Evolutionary conservation across 495 filamentous ascomycete genomes (phyloP), one percentile per base, ranked within the genome.

Genomic region (Penicillium angulare): DNA sequence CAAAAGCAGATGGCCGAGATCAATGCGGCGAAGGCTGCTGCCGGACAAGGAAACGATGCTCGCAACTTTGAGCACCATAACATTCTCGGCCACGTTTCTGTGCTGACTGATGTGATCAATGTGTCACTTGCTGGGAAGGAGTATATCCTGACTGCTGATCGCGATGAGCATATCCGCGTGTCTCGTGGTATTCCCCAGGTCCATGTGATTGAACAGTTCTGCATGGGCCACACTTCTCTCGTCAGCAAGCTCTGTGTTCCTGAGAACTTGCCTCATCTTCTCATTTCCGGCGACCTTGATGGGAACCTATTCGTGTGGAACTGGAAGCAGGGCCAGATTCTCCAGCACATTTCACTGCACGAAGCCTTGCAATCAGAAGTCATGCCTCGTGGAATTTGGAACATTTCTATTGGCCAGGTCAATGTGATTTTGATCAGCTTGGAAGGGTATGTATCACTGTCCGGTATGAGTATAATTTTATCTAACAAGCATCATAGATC

Each of bases 161-260:
- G 93, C 47, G 93, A 98, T 74, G 93, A 98, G 75, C 95, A 97
- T 64, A 96, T 98, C 59, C 90, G 93, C 45, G 77, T 98, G 7
- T 93, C 92, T 21, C 79, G 93, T 48, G 88, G 85, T 3, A 72
- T 83, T 16, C 90, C 92, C 6, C 89, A 97, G 67, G 75, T 87
- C 3, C 87, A 95, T 61, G 72, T 97, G 51, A 95, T 96, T 64
- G 93, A 97, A 63, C 76, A 76, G 2, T 96, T 86, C 64, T 96
- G 92, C 57, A 75, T 96, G 13, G 92, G 91, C 1, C 93, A 98
- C 60, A 81, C 76, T 39, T 78, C 88, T 23, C 96, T 97, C 62
- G 73, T 98, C 42, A 87, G 75, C 69, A 83, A 78, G 43, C 68
- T 98, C 15, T 90, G 85, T 58, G 67, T 89, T 27, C 80, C 84